Evolutionary conservation across 2,329 filamentous ascomycete species (phyloP).

Genomic region (Aspergillus bombycis): DNA sequence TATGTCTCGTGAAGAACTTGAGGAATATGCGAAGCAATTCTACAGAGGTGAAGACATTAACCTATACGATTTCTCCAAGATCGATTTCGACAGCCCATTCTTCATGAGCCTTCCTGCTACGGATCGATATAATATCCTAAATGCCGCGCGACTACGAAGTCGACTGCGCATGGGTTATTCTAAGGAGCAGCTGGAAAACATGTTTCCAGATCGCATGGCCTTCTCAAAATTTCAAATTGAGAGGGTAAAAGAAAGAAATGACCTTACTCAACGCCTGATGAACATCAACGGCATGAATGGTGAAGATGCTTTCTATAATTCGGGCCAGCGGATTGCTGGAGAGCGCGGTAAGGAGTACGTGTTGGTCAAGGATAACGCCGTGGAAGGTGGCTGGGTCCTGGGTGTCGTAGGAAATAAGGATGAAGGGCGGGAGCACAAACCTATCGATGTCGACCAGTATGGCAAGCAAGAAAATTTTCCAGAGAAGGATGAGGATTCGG

Average conservation of each 20-base stretch:
- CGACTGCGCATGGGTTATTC: constrained; percentile 92
- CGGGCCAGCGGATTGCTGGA: constrained; percentile 59
- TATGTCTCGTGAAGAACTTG: constrained; percentile 92
- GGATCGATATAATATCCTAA: constrained; percentile 96
- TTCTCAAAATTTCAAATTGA: constrained; percentile 98
- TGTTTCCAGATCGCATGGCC: constrained; percentile 98
- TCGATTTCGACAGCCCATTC: constrained; percentile 95
- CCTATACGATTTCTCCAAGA: constrained; percentile 96
- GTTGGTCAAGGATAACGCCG: constrained; percentile 90
- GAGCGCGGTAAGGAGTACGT: constrained; percentile 94
- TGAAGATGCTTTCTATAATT: constrained; percentile 69
- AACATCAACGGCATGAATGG: constrained; percentile 87
- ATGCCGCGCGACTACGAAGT: constrained; percentile 85
- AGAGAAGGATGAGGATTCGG: constrained; percentile 62
- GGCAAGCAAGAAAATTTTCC: constrained; percentile 53
- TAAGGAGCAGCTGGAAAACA: constrained; percentile 91
- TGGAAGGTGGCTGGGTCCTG: constrained; percentile 92
- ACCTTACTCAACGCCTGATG: constrained; percentile 94
- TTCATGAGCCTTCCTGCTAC: constrained; percentile 87
- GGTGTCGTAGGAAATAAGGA: constrained; percentile 89
- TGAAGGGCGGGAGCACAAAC: constrained; percentile 77
- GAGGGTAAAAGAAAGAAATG: constrained; percentile 86
- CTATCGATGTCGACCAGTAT: constrained; percentile 84
- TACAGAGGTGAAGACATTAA: constrained; percentile 86
- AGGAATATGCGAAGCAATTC: constrained; percentile 92